A percentile compares a stretch with the other conserved stretches of the same genome.
phyloP scores from a whole-genome alignment of 2,329 filamentous ascomycete genomes.

The Coniochaeta hoffmannii region DNA sequence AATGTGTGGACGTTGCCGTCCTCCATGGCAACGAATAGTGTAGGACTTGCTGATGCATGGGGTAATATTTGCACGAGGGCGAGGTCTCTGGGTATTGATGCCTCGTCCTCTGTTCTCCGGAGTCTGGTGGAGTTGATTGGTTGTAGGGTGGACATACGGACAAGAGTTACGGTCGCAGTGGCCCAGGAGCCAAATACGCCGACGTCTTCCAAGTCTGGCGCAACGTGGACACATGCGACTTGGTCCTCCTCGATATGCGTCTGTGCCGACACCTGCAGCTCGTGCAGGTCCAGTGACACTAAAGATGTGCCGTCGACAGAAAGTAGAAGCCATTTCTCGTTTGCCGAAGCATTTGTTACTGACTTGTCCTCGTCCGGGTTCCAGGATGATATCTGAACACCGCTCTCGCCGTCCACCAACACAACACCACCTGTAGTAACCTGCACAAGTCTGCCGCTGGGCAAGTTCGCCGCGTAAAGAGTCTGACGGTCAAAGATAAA shows the following conservation, averaged over 20 bases:
- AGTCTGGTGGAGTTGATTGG: constrained; percentile 55
- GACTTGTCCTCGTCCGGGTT: constrained; percentile 35
- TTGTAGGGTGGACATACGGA: constrained; percentile 60
- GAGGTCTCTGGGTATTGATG: constrained; percentile 77
- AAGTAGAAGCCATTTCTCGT: constrained; percentile 61
- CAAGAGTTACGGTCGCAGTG: constrained; percentile 68
- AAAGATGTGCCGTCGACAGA: constrained; percentile 70
- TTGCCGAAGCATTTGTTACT: constrained; percentile 76
- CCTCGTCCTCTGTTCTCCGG: constrained; percentile 52
- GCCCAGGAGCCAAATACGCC: constrained; percentile 86
- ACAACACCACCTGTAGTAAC: constrained; percentile 59
- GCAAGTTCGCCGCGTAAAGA: constrained; percentile 60
- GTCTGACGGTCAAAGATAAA: constrained; percentile 65
- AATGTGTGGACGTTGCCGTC: constrained; percentile 89
- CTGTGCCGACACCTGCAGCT: constrained; percentile 48
- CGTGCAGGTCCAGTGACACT: constrained; percentile 55
- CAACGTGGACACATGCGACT: constrained; percentile 76
- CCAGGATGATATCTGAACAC: constrained; percentile 54
- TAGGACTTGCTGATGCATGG: constrained; percentile 49
- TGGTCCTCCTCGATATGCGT: constrained; percentile 65
- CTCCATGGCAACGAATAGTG: constrained; percentile 82
- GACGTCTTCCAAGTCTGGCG: constrained; percentile 52
- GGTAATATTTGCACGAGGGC: constrained; percentile 73
- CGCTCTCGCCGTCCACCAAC: constrained; percentile 54
- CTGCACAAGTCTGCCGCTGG: constrained; percentile 61